A percentile compares a stretch with the other conserved stretches of the same genome.
Conservation (phyloP, 805 yeast genomes). For the Nakazawaea holstii region DNA sequence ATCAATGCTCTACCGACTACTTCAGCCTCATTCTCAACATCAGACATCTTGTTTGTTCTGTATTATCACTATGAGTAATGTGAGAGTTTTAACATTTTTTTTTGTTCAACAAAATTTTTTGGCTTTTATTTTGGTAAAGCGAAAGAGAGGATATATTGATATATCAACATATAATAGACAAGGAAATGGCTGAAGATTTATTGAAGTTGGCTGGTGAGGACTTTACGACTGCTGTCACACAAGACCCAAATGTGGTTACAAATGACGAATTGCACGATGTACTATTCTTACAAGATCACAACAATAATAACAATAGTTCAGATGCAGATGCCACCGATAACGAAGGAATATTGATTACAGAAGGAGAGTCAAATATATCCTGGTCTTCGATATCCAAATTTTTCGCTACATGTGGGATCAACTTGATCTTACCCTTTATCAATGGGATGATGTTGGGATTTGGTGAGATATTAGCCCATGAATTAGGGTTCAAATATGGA, state of each 20-base stretch:
- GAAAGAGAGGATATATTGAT: too few species aligned
- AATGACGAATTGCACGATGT: neutral
- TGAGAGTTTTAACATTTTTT: neutral
- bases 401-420: conserved; percentile 55
- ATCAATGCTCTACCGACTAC: conserved; percentile 52
- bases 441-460: conserved; percentile 95
- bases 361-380: conserved; percentile 10
- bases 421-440: conserved; percentile 77
- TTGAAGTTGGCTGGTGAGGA: neutral
- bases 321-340: conserved; percentile 4
- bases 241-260: conserved; percentile 3
- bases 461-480: conserved; percentile 93
- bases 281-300: neutral
- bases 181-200: conserved; percentile 2
- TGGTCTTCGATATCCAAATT: conserved; percentile 32
- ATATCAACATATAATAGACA: neutral
- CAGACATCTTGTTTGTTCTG: conserved; percentile 6
- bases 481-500: conserved; percentile 73
- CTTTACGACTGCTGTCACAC: neutral
- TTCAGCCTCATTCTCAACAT: conserved; percentile 40
- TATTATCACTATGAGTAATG: neutral
- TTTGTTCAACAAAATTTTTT: neutral
- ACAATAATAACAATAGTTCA: neutral
- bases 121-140: neutral
- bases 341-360: neutral